Evolutionary conservation across 2,329 filamentous ascomycete species (phyloP).

Genomic region (Orbilia javanica): DNA sequence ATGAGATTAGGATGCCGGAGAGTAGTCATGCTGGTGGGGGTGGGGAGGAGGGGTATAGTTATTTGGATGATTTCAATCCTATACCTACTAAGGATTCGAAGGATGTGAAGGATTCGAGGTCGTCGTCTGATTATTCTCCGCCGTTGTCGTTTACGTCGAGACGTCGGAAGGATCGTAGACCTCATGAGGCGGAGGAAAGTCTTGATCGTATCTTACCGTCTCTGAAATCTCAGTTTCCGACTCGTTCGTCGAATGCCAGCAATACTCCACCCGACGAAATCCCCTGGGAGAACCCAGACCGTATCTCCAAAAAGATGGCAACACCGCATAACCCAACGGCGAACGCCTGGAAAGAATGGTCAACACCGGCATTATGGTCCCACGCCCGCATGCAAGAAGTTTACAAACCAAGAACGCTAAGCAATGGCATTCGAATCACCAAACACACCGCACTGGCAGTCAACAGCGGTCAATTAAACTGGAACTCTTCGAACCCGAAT

Average conservation of each 20-base stretch:
- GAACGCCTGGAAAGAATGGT: slow-evolving; percentile 45
- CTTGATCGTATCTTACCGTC: neutral
- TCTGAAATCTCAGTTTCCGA: slow-evolving; percentile 28
- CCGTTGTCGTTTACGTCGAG: neutral
- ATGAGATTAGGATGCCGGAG: slow-evolving; percentile 14
- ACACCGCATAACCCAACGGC: slow-evolving; percentile 25
- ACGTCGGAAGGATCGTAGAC: neutral
- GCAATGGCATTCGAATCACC: slow-evolving; percentile 13
- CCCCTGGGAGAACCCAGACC: slow-evolving; percentile 30
- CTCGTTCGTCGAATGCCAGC: neutral
- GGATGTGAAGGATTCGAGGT: neutral
- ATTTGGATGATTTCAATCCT: slow-evolving; percentile 35
- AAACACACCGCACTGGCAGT: neutral
- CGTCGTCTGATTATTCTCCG: neutral
- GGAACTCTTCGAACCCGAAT: neutral
- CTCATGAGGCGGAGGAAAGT: neutral
- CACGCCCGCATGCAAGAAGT: slow-evolving; percentile 6
- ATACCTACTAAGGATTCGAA: neutral
- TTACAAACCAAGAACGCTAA: slow-evolving; percentile 1
- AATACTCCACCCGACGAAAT: slow-evolving; percentile 14
- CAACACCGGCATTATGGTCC: slow-evolving; percentile 39
- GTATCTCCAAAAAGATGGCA: slow-evolving; percentile 19
- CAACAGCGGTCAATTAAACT: neutral
- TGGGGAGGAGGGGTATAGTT: neutral
- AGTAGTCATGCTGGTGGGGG: neutral